Base-by-base conservation (phyloP, 352 stramenopile species). In the Phytopythium sindhum region DNA sequence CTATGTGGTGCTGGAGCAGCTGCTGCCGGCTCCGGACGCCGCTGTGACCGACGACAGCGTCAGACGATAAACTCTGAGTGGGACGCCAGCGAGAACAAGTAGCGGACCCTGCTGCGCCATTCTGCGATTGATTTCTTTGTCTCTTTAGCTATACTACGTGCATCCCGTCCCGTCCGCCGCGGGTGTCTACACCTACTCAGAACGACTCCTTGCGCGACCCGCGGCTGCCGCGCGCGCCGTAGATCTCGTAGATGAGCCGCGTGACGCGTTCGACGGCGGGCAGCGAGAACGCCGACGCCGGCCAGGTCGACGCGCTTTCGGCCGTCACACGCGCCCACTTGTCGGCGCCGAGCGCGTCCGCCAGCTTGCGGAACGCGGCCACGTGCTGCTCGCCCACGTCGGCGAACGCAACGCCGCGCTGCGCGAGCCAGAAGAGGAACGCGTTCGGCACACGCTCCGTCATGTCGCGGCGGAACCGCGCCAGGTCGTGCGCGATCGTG, bases 401-500 rank as follows among this genome's bases (percentile, higher is more conserved):
- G n/a, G 37, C 66, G 44, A 67, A 67, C 37, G 64, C 33, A 10
- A 87, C 65, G 23, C 76, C 69, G 11, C 74, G 72, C 57, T 78
- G 63, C 37, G 73, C 72, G 66, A 93, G 67, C 86, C 84, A 93
- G 57, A 81, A 88, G 55, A 95, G 74, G 39, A 88, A 93, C 24
- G 81, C 81, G 59, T 95, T 95, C 15, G 84, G 84, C 61, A 81
- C 78, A 31, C 75, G 67, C 65, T 92, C 84, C 4, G 71, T 84
- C 39, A 78, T 63, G 33, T 87, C 81, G 23, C 86, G 86, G 12
- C 69, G 64, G 63, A 84, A 93, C 12, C 86, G 81, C 14, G 86
- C 84, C 24, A 92, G 64, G 50, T 95, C 86, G 66, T 93, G 86
- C 24, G 86, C 84, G 45, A 95, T 79, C 54, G 84, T 92, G 60